Conservation (phyloP, 208 protist species). For the Entamoeba invadens region DNA sequence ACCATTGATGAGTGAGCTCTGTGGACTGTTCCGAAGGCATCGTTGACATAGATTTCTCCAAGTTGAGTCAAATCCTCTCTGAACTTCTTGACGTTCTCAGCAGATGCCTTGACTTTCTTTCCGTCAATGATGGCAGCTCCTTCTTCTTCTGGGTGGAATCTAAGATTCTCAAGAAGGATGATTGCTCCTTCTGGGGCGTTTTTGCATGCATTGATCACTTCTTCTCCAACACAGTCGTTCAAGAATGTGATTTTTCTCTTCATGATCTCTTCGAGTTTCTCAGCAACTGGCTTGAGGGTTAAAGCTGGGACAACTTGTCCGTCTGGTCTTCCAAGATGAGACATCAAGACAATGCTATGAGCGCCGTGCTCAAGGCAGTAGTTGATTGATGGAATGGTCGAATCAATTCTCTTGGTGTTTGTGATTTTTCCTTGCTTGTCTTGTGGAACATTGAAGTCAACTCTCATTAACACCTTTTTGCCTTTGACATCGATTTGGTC, state of each 20-base stretch:
- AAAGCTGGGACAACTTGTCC: constrained; percentile 48
- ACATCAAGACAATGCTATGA: constrained; percentile 34
- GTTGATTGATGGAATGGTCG: constrained; percentile 73
- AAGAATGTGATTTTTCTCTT: constrained; percentile 54
- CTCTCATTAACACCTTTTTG: constrained; percentile 74
- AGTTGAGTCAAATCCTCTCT: constrained; percentile 60
- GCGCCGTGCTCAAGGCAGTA: constrained; percentile 68
- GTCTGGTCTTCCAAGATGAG: constrained; percentile 81
- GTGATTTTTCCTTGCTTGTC: constrained; percentile 62
- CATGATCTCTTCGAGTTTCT: constrained; percentile 65
- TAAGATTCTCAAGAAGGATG: constrained; percentile 92
- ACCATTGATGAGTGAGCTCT: constrained; percentile 75
- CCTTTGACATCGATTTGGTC: constrained; percentile 51
- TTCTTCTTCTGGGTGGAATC: constrained; percentile 90
- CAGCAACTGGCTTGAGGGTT: constrained; percentile 69
- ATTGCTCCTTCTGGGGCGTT: constrained; percentile 51
- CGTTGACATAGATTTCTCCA: constrained; percentile 89
- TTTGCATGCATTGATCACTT: constrained; percentile 51
- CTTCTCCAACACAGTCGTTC: constrained; percentile 56
- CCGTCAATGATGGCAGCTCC: constrained; percentile 57
- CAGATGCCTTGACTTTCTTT: constrained; percentile 41
- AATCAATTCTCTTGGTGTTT: constrained; percentile 73
- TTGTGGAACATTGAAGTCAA: constrained; percentile 84
- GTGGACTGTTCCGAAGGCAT: constrained; percentile 95
- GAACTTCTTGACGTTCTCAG: constrained; percentile 51